Percentiles rank a stretch among this genome's conserved stretches.
Conservation (phyloP, 495 filamentous ascomycete species). For the Aspergillus funiculosus region DNA sequence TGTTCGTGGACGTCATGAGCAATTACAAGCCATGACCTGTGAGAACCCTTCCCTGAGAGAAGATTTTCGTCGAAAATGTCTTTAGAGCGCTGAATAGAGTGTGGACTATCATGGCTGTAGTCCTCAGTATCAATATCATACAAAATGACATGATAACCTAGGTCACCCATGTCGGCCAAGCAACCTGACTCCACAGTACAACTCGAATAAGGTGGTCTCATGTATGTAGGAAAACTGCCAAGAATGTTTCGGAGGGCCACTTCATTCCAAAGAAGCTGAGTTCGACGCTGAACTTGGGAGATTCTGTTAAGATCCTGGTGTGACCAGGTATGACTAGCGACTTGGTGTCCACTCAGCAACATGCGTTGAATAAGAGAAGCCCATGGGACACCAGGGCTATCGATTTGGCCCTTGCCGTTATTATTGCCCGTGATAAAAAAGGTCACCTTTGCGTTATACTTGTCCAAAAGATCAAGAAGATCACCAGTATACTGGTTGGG, state of each 20-base stretch:
- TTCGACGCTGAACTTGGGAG: constrained; percentile 48
- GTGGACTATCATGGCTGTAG: constrained; percentile 57
- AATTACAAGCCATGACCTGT: constrained; percentile 59
- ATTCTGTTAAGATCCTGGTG: constrained; percentile 64
- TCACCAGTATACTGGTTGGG: constrained; percentile 63
- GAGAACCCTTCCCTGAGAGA: constrained; percentile 29
- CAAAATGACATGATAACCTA: constrained; percentile 72
- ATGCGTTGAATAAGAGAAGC: constrained; percentile 61
- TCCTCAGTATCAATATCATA: constrained; percentile 79
- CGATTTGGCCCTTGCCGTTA: constrained; percentile 64
- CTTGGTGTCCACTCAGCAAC: constrained; percentile 66
- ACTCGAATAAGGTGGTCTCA: constrained; percentile 76
- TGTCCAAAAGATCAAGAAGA: constrained; percentile 62
- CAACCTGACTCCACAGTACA: constrained; percentile 55
- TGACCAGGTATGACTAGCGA: constrained; percentile 82
- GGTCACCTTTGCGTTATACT: constrained; percentile 62
- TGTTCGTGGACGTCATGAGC: constrained; percentile 76
- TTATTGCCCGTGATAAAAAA: constrained; percentile 79
- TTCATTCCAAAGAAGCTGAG: constrained; percentile 74
- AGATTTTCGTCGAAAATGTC: constrained; percentile 61
- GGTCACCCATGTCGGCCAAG: constrained; percentile 49
- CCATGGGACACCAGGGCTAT: constrained; percentile 53
- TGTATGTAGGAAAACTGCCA: constrained; percentile 78
- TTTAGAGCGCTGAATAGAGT: constrained; percentile 63
- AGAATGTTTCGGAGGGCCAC: constrained; percentile 73